Percentiles rank a stretch among this genome's conserved stretches.
These are phyloP conservation scores for Lyophyllum semitale DNA, from an alignment of 768 basidiomycete species.

Conservation along the genomic window DNA sequence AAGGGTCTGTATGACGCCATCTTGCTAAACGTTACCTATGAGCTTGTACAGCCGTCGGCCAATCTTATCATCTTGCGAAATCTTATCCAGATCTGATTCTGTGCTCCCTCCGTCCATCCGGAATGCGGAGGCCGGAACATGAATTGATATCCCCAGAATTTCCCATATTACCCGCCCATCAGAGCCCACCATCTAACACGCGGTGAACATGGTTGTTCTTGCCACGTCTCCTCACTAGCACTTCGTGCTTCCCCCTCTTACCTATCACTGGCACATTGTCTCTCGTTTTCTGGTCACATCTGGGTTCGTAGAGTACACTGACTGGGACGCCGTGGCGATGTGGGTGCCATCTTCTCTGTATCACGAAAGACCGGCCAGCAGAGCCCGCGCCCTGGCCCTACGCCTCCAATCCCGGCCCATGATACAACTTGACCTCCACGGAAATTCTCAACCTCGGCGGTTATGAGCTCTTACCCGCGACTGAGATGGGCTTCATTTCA, in stretches of 20 bases:
- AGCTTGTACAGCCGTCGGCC: too few species aligned
- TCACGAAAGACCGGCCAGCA: neutral
- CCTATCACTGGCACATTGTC: neutral
- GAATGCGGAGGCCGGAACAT: neutral
- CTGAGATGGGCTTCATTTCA: neutral
- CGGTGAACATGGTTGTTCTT: conserved; percentile 3
- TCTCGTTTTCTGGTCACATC: neutral
- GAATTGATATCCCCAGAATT: neutral
- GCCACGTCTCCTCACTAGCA: neutral
- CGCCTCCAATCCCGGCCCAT: too few species aligned
- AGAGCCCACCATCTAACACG: neutral
- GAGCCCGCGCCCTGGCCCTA: too few species aligned
- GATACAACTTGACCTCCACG: too few species aligned
- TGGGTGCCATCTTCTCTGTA: neutral
- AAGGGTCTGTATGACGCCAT: neutral
- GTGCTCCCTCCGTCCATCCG: neutral
- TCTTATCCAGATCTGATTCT: neutral
- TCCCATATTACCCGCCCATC: neutral
- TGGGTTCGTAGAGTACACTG: neutral
- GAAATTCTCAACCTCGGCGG: neutral
- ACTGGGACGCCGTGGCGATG: neutral
- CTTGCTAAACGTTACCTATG: neutral
- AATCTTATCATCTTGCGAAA: conserved; percentile 2
- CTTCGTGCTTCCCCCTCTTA: neutral
- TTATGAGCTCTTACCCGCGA: neutral